These are phyloP conservation scores for Hansenula sp. DNA, from an alignment of 1,139 yeast genomes.

Conservation along the genomic window DNA sequence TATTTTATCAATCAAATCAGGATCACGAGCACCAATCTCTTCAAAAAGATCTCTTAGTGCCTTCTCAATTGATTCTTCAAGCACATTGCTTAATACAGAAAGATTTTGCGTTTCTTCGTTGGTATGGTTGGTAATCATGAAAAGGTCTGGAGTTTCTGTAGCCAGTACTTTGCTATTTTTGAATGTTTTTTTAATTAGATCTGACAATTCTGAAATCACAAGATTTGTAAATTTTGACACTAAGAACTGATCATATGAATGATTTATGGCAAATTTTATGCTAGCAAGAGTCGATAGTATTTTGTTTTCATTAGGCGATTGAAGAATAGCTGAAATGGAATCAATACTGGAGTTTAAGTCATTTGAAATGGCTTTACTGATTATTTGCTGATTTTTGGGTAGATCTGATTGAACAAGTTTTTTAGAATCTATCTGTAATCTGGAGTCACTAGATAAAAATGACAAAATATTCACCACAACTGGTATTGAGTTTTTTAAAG, in stretches of 20 bases:
- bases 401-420: conserved; percentile 1
- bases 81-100: conserved; percentile 13
- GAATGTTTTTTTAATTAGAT: conserved; percentile 10
- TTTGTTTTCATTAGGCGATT: conserved; percentile 25
- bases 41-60: conserved; percentile 18
- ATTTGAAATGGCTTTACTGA: conserved; percentile 7
- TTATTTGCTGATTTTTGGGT: conserved; percentile 4
- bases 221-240: conserved; percentile 11
- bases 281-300: conserved; percentile 16
- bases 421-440: conserved; percentile 5
- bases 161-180: conserved; percentile 6
- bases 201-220: conserved; percentile 17
- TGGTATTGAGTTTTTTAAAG: conserved; percentile 33
- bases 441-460: conserved; percentile 11
- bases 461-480: conserved; percentile 20
- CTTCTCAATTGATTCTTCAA: conserved; percentile 18
- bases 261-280: conserved; percentile 13
- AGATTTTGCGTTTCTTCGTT: too few relatives aligned
- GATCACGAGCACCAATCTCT: conserved; percentile 17
- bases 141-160: too few relatives aligned
- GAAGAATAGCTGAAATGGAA: conserved; percentile 16
- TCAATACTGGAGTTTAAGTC: conserved; percentile 19
- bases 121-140: too few relatives aligned
- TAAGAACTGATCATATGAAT: conserved; percentile 6
- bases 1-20: conserved; percentile 12